These are phyloP conservation scores for Syncephalastrum monosporum DNA, from an alignment of 371 early-diverging fungal species.

Conservation along the genomic window DNA sequence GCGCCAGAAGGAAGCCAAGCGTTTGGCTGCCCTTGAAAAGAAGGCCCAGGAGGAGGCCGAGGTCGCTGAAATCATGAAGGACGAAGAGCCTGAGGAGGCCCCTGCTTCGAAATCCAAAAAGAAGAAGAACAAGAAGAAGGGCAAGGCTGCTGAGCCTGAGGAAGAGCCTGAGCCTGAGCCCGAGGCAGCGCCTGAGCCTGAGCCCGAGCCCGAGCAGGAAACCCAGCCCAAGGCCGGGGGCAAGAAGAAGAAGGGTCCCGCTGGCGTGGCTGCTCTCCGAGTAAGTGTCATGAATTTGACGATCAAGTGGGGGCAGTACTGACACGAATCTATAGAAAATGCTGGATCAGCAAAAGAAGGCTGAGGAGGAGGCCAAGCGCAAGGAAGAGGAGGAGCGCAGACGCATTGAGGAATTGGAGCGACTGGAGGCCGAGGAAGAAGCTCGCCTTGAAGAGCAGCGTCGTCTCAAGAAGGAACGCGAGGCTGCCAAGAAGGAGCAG, in stretches of 20 bases:
- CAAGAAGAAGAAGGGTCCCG: constrained; percentile 44
- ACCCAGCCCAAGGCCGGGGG: constrained; percentile 28
- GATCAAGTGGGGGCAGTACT: not conserved
- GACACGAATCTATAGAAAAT: constrained; percentile 32
- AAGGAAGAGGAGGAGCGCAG: constrained; percentile 39
- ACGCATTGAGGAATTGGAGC: constrained; percentile 47
- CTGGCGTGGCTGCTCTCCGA: constrained; percentile 48
- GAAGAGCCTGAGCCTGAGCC: constrained; percentile 23
- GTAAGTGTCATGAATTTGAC: constrained; percentile 20
- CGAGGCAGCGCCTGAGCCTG: constrained; percentile 19
- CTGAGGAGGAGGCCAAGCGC: constrained; percentile 48
- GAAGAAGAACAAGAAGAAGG: constrained; percentile 41
- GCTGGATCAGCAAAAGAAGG: constrained; percentile 51
- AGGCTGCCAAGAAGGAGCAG: constrained; percentile 78
- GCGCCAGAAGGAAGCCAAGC: constrained; percentile 49
- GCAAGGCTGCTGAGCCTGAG: constrained; percentile 29
- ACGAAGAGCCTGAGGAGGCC: constrained; percentile 9
- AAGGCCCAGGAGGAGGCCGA: constrained; percentile 41
- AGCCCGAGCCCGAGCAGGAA: constrained; percentile 24
- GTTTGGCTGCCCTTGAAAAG: constrained; percentile 49
- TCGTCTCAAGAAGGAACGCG: constrained; percentile 41
- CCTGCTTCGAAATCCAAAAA: constrained; percentile 28
- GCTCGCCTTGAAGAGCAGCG: constrained; percentile 47
- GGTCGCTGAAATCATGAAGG: constrained; percentile 23
- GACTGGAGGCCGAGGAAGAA: constrained; percentile 40